Conservation (phyloP, 2,329 filamentous ascomycete species). For the Exophiala dermatitidis region DNA sequence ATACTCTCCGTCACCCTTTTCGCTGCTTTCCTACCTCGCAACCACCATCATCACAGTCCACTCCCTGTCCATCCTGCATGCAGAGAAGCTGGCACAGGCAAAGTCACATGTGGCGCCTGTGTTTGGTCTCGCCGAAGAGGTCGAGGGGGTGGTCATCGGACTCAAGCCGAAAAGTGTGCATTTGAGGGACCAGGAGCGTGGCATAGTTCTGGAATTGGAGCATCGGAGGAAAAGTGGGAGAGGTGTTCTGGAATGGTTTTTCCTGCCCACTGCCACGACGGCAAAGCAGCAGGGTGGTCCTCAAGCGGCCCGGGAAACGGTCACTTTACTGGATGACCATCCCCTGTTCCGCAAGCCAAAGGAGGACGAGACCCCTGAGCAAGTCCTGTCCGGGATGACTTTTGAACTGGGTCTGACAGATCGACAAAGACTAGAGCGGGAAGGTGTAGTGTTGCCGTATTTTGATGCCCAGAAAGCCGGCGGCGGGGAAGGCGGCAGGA, state of each 20-base stretch:
- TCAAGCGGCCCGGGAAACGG: slow-evolving; percentile 42
- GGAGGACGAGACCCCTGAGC: slow-evolving; percentile 36
- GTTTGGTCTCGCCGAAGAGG: slow-evolving; percentile 69
- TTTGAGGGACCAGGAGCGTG: slow-evolving; percentile 34
- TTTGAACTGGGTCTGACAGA: slow-evolving; percentile 85
- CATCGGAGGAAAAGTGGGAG: slow-evolving; percentile 75
- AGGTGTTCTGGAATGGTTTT: slow-evolving; percentile 63
- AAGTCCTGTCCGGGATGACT: slow-evolving; percentile 61
- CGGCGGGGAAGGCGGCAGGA: slow-evolving; percentile 75
- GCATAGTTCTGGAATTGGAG: slow-evolving; percentile 75
- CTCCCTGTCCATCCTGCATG: slow-evolving; percentile 66
- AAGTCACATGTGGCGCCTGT: slow-evolving; percentile 66
- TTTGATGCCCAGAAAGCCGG: slow-evolving; percentile 87
- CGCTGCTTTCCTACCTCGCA: slow-evolving; percentile 73
- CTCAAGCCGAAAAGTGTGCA: slow-evolving; percentile 33
- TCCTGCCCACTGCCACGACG: slow-evolving; percentile 38
- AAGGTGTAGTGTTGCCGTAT: slow-evolving; percentile 87
- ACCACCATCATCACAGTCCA: slow-evolving; percentile 73
- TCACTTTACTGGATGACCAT: slow-evolving; percentile 68
- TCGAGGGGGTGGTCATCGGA: slow-evolving; percentile 71
- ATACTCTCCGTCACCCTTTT: slow-evolving; percentile 60
- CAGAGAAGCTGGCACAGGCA: slow-evolving; percentile 66
- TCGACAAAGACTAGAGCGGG: slow-evolving; percentile 76
- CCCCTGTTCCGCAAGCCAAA: slow-evolving; percentile 54
- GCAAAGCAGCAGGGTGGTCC: slow-evolving; percentile 31